A percentile compares a stretch with the other conserved stretches of the same genome.
phyloP scores from a whole-genome alignment of 306 rosid species.

The Cajanus cajan region DNA sequence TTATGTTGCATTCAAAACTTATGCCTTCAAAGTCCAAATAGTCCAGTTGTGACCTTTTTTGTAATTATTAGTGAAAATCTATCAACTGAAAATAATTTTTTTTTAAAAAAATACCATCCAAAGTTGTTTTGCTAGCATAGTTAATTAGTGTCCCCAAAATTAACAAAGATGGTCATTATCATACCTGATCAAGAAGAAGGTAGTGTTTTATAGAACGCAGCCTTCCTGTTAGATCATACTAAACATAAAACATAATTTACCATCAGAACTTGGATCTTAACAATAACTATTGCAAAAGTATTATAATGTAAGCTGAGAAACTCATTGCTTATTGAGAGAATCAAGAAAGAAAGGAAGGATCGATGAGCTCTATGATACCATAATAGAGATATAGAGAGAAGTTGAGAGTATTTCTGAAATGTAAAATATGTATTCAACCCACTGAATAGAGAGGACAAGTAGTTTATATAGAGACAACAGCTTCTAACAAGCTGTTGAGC shows the following conservation, averaged over 20 bases:
- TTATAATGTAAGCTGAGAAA: conserved; percentile 15
- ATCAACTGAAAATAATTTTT: neutral
- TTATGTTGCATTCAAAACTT: neutral
- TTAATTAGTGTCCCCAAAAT: conserved; percentile 14
- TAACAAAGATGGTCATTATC: conserved; percentile 23
- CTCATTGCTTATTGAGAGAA: too few species aligned
- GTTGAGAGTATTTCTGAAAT: too few species aligned
- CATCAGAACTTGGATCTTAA: conserved; percentile 31
- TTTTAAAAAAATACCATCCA: neutral
- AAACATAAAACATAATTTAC: conserved; percentile 28
- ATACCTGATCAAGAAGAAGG: conserved; percentile 99
- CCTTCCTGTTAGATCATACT: conserved; percentile 92
- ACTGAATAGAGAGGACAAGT: too few species aligned
- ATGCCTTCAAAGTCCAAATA: neutral
- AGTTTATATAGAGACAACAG: too few species aligned
- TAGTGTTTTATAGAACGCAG: conserved; percentile 91
- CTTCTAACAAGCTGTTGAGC: too few species aligned
- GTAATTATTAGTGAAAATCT: neutral
- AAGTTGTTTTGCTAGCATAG: conserved; percentile 17
- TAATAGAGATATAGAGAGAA: too few species aligned
- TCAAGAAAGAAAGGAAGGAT: too few species aligned
- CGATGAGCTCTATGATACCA: too few species aligned
- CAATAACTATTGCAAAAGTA: conserved; percentile 16
- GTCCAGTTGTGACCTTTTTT: neutral
- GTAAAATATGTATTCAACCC: too few species aligned